These are phyloP conservation scores for Epipyxis sp. DNA, from an alignment of 108 stramenopile genomes.

Conservation along the genomic window DNA sequence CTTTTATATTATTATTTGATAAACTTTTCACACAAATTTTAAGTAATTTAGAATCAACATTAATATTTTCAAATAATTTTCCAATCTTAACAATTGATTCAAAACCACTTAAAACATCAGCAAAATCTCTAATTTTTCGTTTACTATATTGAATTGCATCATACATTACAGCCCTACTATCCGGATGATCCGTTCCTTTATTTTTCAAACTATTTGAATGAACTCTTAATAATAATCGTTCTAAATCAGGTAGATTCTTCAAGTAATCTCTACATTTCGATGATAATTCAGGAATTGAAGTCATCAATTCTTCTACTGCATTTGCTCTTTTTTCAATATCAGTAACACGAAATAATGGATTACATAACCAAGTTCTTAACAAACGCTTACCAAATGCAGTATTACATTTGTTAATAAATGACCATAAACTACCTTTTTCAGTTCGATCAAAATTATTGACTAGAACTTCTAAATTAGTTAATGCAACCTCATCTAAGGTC, in stretches of 20 bases:
- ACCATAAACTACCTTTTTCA: conserved; percentile 75
- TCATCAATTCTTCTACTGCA: conserved; percentile 82
- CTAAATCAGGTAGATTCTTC: conserved; percentile 81
- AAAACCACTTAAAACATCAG: conserved; percentile 71
- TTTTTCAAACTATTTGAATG: conserved; percentile 73
- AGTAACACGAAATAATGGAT: conserved; percentile 74
- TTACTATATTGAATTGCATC: conserved; percentile 80
- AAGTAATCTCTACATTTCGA: conserved; percentile 66
- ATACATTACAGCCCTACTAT: conserved; percentile 87
- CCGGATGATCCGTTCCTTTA: conserved; percentile 66
- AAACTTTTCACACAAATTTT: neutral
- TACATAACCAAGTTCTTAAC: conserved; percentile 87
- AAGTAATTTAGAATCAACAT: neutral
- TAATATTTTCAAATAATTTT: neutral
- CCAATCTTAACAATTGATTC: conserved; percentile 24
- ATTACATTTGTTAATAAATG: conserved; percentile 77
- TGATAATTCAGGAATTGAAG: conserved; percentile 48
- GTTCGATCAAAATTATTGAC: conserved; percentile 61
- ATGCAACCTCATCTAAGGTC: conserved; percentile 88
- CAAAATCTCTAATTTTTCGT: conserved; percentile 70
- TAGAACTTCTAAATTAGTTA: conserved; percentile 91
- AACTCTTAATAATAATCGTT: conserved; percentile 80
- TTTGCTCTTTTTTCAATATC: conserved; percentile 87
- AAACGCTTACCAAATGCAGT: conserved; percentile 87
- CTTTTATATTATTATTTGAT: neutral